Conservation (phyloP, 768 basidiomycete genomes). For the Russula foetens region DNA sequence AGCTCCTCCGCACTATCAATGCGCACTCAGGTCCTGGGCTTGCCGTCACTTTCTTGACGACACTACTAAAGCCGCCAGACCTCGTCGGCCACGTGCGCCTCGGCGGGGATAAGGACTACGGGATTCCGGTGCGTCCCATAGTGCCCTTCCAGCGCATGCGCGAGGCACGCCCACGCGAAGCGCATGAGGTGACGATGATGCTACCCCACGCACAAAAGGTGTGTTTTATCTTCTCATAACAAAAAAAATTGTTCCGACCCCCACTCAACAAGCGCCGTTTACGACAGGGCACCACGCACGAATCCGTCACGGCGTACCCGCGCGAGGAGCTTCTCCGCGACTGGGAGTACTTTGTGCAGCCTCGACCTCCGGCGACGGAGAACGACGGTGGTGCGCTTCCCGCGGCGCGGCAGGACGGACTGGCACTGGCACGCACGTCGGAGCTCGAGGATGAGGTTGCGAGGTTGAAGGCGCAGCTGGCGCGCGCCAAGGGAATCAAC, state of each 20-base stretch:
- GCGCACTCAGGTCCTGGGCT: constrained; percentile 52
- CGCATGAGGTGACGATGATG: constrained; percentile 62
- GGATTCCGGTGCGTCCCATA: constrained; percentile 58
- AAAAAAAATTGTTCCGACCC: not conserved
- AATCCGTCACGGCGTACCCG: constrained; percentile 33
- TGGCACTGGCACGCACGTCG: constrained; percentile 41
- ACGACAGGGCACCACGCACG: constrained; percentile 19
- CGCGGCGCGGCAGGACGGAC: constrained; percentile 36
- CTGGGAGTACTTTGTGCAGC: constrained; percentile 55
- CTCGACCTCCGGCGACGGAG: constrained; percentile 26
- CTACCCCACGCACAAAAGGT: constrained; percentile 43
- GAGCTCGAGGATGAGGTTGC: constrained; percentile 70
- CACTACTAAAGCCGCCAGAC: constrained; percentile 82
- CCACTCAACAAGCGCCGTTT: not conserved
- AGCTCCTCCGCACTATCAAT: constrained; percentile 74
- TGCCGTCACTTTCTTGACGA: constrained; percentile 59
- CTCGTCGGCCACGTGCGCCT: constrained; percentile 74
- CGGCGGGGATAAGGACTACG: constrained; percentile 35
- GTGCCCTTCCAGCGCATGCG: constrained; percentile 65
- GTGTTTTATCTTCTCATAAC: not conserved
- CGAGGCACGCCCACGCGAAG: constrained; percentile 57
- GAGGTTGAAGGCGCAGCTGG: constrained; percentile 57
- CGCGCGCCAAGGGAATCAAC: constrained; percentile 84
- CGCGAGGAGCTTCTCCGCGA: constrained; percentile 54
- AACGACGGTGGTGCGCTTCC: constrained; percentile 29